phyloP scores from a whole-genome alignment of 2,329 filamentous ascomycete species.

The Pseudopyrenochaeta lycopersici region DNA sequence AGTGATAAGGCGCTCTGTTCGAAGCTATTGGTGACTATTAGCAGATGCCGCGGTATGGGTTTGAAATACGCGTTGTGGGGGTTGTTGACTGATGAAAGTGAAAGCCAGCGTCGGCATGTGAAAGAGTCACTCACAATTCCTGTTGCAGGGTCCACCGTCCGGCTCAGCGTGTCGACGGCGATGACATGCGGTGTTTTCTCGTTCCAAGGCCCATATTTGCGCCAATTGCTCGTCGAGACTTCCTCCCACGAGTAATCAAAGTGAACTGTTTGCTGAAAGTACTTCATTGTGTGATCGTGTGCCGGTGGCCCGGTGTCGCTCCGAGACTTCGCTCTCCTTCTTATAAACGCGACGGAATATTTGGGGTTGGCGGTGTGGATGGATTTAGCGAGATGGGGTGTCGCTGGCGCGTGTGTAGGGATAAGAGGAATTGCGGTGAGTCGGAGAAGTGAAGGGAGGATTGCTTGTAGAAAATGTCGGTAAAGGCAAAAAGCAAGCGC shows the following conservation, averaged over 20 bases:
- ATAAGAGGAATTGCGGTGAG: conserved; percentile 1
- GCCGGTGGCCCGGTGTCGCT: conserved; percentile 7
- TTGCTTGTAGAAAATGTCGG: conserved; percentile 22
- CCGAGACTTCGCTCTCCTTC: neutral
- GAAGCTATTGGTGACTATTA: conserved; percentile 60
- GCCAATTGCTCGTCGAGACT: conserved; percentile 97
- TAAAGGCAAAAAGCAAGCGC: conserved; percentile 25
- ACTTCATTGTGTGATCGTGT: conserved; percentile 74
- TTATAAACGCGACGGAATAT: neutral
- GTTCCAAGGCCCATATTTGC: conserved; percentile 99
- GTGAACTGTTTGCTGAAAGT: conserved; percentile 88
- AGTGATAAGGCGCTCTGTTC: conserved; percentile 74
- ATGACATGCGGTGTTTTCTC: conserved; percentile 97
- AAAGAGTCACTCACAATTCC: conserved; percentile 67
- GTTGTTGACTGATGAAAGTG: neutral
- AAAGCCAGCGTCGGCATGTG: conserved; percentile 8
- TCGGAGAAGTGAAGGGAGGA: conserved; percentile 11
- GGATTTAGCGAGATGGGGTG: conserved; percentile 10
- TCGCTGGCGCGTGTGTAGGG: conserved; percentile 18
- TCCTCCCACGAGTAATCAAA: conserved; percentile 99
- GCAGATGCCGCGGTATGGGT: conserved; percentile 4
- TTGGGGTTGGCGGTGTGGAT: conserved; percentile 4
- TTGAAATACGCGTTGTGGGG: conserved; percentile 4
- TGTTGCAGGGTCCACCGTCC: conserved; percentile 69
- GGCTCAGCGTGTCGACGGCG: conserved; percentile 90